phyloP scores from a whole-genome alignment of 345 rosid genomes.

The Camelina laxa region DNA sequence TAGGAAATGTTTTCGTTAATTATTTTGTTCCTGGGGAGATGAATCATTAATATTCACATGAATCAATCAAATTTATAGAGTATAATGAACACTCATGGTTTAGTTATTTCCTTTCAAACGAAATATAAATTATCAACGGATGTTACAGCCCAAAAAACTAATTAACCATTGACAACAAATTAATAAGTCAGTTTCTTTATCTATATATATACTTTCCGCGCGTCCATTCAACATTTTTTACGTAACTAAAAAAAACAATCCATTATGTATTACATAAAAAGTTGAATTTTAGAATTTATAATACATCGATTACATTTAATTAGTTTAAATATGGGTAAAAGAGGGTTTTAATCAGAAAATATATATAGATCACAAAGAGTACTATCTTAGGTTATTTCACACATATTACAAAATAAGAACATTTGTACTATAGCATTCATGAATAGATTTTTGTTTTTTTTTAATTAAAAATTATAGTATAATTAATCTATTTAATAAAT shows the following conservation, averaged over 20 bases:
- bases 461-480: too few relatives aligned
- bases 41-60: neutral
- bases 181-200: neutral
- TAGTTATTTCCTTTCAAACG: neutral
- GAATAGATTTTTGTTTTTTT: neutral
- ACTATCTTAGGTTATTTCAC: neutral
- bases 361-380: neutral
- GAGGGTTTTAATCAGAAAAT: neutral
- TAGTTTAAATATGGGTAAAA: neutral
- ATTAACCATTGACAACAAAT: neutral
- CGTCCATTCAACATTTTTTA: neutral
- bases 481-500: too few relatives aligned
- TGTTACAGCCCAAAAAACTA: neutral
- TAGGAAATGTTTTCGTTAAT: constrained; percentile 1
- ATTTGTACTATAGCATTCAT: neutral
- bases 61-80: neutral
- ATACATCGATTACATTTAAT: too few relatives aligned
- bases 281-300: neutral
- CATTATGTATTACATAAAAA: neutral
- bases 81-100: neutral
- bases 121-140: neutral
- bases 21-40: constrained; percentile 2
- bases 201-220: neutral
- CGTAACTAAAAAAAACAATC: neutral
- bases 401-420: too few relatives aligned